Base-by-base conservation (phyloP, 164 flowering plant genomes). In the Annona cherimola region DNA sequence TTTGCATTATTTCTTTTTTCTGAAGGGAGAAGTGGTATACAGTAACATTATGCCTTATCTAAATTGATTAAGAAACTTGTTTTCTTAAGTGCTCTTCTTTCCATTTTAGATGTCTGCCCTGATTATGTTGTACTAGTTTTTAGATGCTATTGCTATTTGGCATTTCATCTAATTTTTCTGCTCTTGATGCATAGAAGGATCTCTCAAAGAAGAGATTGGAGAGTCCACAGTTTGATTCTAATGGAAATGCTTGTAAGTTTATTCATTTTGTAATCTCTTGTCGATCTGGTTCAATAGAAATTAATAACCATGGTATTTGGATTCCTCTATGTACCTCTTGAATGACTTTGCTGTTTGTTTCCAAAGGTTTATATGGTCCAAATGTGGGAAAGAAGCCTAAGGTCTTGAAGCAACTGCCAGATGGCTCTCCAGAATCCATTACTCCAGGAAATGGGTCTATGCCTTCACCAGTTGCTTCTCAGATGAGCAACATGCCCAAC, bases 401-500 rank as follows among this genome's bases (percentile, higher is more conserved):
- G 90, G 77, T 83, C 69, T 72, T 73, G 77, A 90, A 88, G 79
- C 94, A 88, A 68, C 75, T 85, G 45, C 76, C 78, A 0, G 99
- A 93, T 66, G 81, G 78, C 74, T 79, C 86, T 68, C 85, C 81
- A 77, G 97, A 96, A 70, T 82, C 76, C 70, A 68, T 77, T 39
- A 70, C 78, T 78, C 88, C 87, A 14, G 70, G 76, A 63, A 74
- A 68, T 78, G 92, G 90, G 42, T 83, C 97, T 60, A 79, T 87
- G 75, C 90, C 99, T 81, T 93, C 96, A 66, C 99, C 98, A 26
- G 96, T 79, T 67, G 90, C 93, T 43, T 96, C 98, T 46, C 99
- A 95, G 74, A 86, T 94, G 95, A 92, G 96, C 82, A 93, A 95
- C 77, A 88, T 95, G 92, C 80, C 98, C 75, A 86, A 86, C 79